These are phyloP conservation scores for Wickerhamomyces sp. DNA, from an alignment of 1,139 yeast genomes.

Conservation along the genomic window DNA sequence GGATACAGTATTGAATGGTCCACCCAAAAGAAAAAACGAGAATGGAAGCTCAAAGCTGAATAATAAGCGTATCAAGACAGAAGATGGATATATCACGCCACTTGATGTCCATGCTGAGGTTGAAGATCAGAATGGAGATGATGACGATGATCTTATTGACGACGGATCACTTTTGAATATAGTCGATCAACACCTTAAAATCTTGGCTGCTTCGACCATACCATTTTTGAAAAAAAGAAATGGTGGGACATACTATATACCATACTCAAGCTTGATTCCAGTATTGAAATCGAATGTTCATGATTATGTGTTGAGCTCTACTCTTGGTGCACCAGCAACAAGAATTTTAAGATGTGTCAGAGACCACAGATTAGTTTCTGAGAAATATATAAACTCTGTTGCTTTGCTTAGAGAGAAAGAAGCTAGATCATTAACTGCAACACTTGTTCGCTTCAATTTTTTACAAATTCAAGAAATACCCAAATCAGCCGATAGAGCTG, in stretches of 20 bases:
- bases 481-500: constrained; percentile 86
- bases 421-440: constrained; percentile 61
- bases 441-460: constrained; percentile 52
- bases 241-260: constrained; percentile 42
- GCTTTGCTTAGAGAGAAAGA: constrained; percentile 76
- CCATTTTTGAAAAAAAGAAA: constrained; percentile 45
- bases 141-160: constrained; percentile 21
- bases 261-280: constrained; percentile 39
- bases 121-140: constrained; percentile 21
- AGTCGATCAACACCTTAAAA: constrained; percentile 43
- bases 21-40: constrained; percentile 28
- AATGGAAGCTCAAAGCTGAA: constrained; percentile 11
- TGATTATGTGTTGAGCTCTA: constrained; percentile 56
- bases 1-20: constrained; percentile 43
- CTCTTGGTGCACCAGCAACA: constrained; percentile 54
- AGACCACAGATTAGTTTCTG: constrained; percentile 70
- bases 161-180: constrained; percentile 29
- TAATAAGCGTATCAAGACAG: constrained; percentile 40
- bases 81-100: constrained; percentile 30
- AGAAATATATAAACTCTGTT: constrained; percentile 70
- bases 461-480: constrained; percentile 89
- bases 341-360: constrained; percentile 67
- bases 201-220: constrained; percentile 41
- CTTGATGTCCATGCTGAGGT: constrained; percentile 16
- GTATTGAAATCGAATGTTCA: constrained; percentile 50